Evolutionary conservation across 2,329 filamentous ascomycete genomes (phyloP).

Genomic region (Sarocladiaceae sp.): DNA sequence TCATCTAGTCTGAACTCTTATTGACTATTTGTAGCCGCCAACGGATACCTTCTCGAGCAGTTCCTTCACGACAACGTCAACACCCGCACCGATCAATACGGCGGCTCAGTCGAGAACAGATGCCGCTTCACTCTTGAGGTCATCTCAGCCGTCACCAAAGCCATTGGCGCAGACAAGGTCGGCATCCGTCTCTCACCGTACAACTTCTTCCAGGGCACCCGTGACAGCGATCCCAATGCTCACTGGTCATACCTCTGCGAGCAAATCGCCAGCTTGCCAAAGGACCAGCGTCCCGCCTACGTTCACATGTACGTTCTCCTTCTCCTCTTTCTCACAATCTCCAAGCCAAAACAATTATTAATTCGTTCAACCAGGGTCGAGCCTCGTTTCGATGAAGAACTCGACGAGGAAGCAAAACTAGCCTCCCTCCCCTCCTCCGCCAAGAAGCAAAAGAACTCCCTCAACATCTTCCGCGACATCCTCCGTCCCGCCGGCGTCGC

Average conservation of each 20-base stretch:
- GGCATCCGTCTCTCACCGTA: slow-evolving; percentile 34
- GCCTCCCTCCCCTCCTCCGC: slow-evolving; percentile 12
- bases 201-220: slow-evolving; percentile 27
- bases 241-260: slow-evolving; percentile 33
- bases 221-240: slow-evolving; percentile 24
- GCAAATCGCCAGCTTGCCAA: slow-evolving; percentile 28
- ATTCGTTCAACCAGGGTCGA: slow-evolving; percentile 29
- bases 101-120: slow-evolving; percentile 44
- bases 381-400: slow-evolving; percentile 41
- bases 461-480: slow-evolving; percentile 36
- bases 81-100: slow-evolving; percentile 45
- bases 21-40: slow-evolving; percentile 14
- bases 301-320: slow-evolving; percentile 36
- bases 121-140: slow-evolving; percentile 42
- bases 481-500: slow-evolving; percentile 32
- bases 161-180: slow-evolving; percentile 30
- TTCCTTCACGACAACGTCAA: slow-evolving; percentile 41
- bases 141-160: slow-evolving; percentile 28
- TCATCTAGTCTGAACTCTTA: not conserved
- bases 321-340: not conserved
- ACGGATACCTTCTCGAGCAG: slow-evolving; percentile 33
- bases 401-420: slow-evolving; percentile 39
- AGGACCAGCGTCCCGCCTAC: slow-evolving; percentile 32
- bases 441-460: slow-evolving; percentile 23
- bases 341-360: not conserved